Conservation (phyloP, 2,329 filamentous ascomycete species). For the Hypoxylon sp. region DNA sequence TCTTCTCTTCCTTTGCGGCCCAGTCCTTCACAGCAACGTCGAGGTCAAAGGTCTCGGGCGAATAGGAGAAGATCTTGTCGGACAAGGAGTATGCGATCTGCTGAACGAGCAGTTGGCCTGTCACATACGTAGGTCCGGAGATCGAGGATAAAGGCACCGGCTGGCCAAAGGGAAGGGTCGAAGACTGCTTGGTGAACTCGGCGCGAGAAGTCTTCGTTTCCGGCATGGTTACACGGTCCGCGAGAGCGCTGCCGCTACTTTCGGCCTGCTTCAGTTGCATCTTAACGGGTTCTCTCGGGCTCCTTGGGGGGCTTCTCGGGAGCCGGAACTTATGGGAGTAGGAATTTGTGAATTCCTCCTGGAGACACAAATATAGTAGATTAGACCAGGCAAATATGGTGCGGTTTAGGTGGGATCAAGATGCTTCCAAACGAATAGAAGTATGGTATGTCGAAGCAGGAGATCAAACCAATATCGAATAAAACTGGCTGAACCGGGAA, state of each 20-base stretch:
- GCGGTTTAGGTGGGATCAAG: conserved; percentile 14
- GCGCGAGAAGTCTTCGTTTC: conserved; percentile 53
- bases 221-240: conserved; percentile 52
- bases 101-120: conserved; percentile 92
- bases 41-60: conserved; percentile 91
- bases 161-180: conserved; percentile 71
- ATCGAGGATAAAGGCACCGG: conserved; percentile 72
- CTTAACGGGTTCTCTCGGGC: conserved; percentile 33
- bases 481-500: conserved; percentile 11
- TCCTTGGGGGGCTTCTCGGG: conserved; percentile 31
- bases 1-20: conserved; percentile 78
- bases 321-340: conserved; percentile 35
- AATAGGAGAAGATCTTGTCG: conserved; percentile 98
- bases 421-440: conserved; percentile 24
- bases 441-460: conserved; percentile 11
- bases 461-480: conserved; percentile 30
- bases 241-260: conserved; percentile 53
- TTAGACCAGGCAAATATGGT: conserved; percentile 34
- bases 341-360: conserved; percentile 36
- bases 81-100: conserved; percentile 96
- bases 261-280: conserved; percentile 59
- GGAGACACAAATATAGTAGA: conserved; percentile 35
- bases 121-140: conserved; percentile 90
- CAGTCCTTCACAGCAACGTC: conserved; percentile 87
- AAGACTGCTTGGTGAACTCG: conserved; percentile 62